phyloP scores from a whole-genome alignment of 371 early-diverging fungal genomes.

The Hamiltosporidium tvaerminnensis region DNA sequence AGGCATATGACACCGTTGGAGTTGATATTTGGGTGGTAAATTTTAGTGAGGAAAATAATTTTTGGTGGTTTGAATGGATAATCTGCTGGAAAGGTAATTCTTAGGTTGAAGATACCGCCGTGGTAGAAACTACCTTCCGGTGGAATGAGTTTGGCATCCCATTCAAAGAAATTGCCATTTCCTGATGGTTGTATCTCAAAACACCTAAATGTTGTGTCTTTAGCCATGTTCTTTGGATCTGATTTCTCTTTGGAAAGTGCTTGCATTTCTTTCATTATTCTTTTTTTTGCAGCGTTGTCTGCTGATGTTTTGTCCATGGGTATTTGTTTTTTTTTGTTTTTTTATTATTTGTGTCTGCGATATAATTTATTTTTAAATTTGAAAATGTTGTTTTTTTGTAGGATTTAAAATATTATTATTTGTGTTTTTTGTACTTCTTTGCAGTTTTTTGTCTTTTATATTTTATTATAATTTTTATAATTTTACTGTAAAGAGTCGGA shows the following conservation, averaged over 20 bases:
- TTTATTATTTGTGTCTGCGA: too few relatives aligned
- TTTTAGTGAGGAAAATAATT: slow-evolving; percentile 55
- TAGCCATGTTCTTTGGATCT: not conserved
- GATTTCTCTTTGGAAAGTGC: not conserved
- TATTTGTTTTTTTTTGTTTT: too few relatives aligned
- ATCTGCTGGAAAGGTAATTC: slow-evolving; percentile 89
- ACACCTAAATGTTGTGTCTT: not conserved
- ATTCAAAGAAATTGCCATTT: slow-evolving; percentile 65
- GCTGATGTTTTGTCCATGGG: too few relatives aligned
- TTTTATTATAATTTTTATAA: too few relatives aligned
- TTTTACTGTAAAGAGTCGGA: too few relatives aligned
- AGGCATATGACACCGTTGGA: slow-evolving; percentile 88
- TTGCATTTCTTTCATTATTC: not conserved
- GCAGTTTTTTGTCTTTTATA: too few relatives aligned
- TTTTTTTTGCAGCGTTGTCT: not conserved
- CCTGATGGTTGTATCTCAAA: slow-evolving; percentile 56
- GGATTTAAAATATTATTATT: too few relatives aligned
- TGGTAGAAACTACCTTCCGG: slow-evolving; percentile 65
- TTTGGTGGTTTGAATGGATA: slow-evolving; percentile 98
- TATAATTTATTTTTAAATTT: too few relatives aligned
- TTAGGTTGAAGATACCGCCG: slow-evolving; percentile 80
- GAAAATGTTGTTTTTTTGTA: too few relatives aligned
- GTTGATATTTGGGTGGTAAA: slow-evolving; percentile 97
- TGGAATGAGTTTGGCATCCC: slow-evolving; percentile 69
- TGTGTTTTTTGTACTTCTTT: too few relatives aligned